Evolutionary conservation across 306 rosid species (phyloP).

Genomic region (Prunus mira): DNA sequence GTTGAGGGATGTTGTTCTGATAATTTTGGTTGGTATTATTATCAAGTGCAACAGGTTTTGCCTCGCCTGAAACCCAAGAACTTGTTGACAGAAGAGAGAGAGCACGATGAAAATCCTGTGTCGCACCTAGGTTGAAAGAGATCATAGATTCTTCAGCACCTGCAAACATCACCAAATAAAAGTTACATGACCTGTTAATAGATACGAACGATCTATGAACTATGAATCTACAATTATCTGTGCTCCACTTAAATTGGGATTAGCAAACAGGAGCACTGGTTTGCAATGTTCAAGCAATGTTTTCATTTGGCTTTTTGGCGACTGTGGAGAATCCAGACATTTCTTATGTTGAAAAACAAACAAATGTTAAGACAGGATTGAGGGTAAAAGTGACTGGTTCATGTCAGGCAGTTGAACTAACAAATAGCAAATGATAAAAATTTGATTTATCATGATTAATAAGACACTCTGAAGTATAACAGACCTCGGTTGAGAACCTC

Average conservation of each 20-base stretch:
- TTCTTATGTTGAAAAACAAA: neutral
- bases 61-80: constrained; percentile 51
- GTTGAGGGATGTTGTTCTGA: constrained; percentile 24
- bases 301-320: neutral
- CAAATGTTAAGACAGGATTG: neutral
- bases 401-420: neutral
- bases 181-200: neutral
- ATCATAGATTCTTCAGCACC: constrained; percentile 57
- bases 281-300: neutral
- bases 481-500: constrained; percentile 54
- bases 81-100: constrained; percentile 99
- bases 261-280: neutral
- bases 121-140: constrained; percentile 32
- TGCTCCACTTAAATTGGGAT: neutral
- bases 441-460: neutral
- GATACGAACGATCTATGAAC: neutral
- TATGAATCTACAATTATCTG: neutral
- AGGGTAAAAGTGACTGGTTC: neutral
- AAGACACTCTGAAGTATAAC: constrained; percentile 13
- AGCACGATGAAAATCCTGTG: constrained; percentile 70
- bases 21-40: constrained; percentile 23
- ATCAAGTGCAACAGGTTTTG: constrained; percentile 37
- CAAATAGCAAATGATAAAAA: neutral
- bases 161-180: constrained; percentile 27
- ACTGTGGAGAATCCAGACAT: too few species aligned